Evolutionary conservation across 768 basidiomycete genomes (phyloP).

Genomic region (Amanita exitialis): DNA sequence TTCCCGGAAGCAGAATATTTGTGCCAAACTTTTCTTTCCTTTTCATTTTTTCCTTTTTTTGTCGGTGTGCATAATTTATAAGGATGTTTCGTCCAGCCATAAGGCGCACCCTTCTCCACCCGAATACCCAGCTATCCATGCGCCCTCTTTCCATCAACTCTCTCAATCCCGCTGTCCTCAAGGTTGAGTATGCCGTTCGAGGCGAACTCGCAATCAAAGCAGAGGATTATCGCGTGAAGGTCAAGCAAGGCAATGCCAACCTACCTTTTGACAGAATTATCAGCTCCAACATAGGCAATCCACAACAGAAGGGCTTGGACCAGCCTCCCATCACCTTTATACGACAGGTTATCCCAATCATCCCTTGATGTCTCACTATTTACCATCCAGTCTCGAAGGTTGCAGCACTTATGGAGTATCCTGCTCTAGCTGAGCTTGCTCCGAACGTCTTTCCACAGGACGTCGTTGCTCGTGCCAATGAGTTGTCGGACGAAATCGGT

Average conservation of each 20-base stretch:
- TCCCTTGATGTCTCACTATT: neutral
- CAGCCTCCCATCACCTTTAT: constrained; percentile 89
- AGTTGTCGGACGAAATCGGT: constrained; percentile 78
- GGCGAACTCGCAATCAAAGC: constrained; percentile 96
- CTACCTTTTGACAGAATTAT: constrained; percentile 87
- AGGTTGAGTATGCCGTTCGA: constrained; percentile 94
- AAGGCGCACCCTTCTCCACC: constrained; percentile 4
- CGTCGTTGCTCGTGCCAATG: constrained; percentile 73
- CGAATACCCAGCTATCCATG: constrained; percentile 26
- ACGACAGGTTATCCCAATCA: constrained; percentile 59
- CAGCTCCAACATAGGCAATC: constrained; percentile 95
- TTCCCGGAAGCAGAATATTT: no score
- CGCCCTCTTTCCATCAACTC: constrained; percentile 52
- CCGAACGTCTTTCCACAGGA: constrained; percentile 77
- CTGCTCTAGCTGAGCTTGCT: constrained; percentile 69
- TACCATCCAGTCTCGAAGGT: constrained; percentile 36
- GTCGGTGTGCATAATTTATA: constrained; percentile 10
- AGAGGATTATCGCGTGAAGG: constrained; percentile 64
- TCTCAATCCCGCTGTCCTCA: constrained; percentile 76
- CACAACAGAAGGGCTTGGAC: constrained; percentile 91
- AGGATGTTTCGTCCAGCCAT: constrained; percentile 10
- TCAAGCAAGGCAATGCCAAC: constrained; percentile 45
- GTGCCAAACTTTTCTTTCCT: neutral
- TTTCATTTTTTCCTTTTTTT: neutral
- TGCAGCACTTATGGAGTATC: constrained; percentile 88